phyloP scores from a whole-genome alignment of 108 stramenopile species.

The Cyclotella kingstonii region DNA sequence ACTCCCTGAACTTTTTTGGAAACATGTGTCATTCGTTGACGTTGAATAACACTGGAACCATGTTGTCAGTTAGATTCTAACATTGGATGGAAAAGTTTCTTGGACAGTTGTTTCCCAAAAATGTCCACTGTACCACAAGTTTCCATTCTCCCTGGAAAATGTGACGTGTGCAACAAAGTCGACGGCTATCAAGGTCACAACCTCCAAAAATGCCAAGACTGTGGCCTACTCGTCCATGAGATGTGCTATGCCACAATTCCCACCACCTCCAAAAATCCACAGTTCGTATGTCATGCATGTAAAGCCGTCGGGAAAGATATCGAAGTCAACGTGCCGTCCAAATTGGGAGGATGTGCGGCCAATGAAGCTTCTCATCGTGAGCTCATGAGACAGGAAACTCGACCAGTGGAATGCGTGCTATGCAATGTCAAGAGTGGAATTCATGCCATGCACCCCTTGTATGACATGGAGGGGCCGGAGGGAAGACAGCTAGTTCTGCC shows the following conservation, averaged over 20 bases:
- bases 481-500: constrained; percentile 41
- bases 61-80: too few species aligned
- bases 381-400: constrained; percentile 20
- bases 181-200: constrained; percentile 31
- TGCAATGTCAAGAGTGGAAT: constrained; percentile 35
- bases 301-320: constrained; percentile 31
- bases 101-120: too few species aligned
- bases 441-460: constrained; percentile 60
- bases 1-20: too few species aligned
- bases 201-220: constrained; percentile 45
- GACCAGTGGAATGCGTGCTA: constrained; percentile 44
- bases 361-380: constrained; percentile 24
- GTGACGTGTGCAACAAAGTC: constrained; percentile 37
- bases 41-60: too few species aligned
- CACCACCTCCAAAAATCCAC: constrained; percentile 15
- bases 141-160: too few species aligned
- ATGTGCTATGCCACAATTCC: constrained; percentile 44
- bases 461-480: constrained; percentile 37
- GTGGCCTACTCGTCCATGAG: constrained; percentile 50
- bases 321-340: constrained; percentile 44
- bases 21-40: too few species aligned
- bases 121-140: too few species aligned
- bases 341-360: constrained; percentile 25
- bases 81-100: too few species aligned
- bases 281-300: constrained; percentile 54